Base-by-base conservation (phyloP, 768 basidiomycete species). In the Boletus tomentosulus region DNA sequence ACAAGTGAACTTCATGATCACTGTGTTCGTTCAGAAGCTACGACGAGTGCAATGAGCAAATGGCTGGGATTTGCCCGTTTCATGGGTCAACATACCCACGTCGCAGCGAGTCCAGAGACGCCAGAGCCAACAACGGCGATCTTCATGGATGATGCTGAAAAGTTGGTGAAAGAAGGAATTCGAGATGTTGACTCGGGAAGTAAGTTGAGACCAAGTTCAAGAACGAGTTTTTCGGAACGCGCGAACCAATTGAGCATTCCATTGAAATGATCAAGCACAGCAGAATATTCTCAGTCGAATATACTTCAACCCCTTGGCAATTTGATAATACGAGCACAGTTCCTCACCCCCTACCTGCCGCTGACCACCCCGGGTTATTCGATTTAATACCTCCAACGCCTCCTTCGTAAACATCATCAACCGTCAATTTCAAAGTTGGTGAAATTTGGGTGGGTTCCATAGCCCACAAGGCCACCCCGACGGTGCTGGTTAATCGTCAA, bases 401-500 rank as follows among this genome's bases (percentile, higher is more conserved):
- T 25, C 86, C 86, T 49, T 87, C 84, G 51, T 82, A 78, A 4
- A 80, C 68, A 0, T 71, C 76, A 54, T 89, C 84, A 13, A 85
- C 65, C 0, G 73, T 74, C 5, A 90, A 68, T 51, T 78, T 63
- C 25, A 91, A 66, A 4, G 74, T 74, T 0, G 86, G 86, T 0
- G 76, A 63, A 30, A 85, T 67, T 0, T 73, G 56, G 31, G 69
- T 69, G 2, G 78, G 65, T 38, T 78, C 78, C 79, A 89, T 78
- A 0, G 78, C 75, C 89, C 89, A 91, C 2, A 90, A 68, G 0
- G 85, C 85, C 4, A 90, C 78, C 1, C 82, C 79, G 27, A 83
- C 73, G 9, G 80, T 84, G 49, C 79, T 84, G 24, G 8, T 22
- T 16, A 24, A 57, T 53, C 28, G 31, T 60, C 51, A 57, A 31